phyloP scores from a whole-genome alignment of 2,329 filamentous ascomycete genomes.

The Elsinoe australis region DNA sequence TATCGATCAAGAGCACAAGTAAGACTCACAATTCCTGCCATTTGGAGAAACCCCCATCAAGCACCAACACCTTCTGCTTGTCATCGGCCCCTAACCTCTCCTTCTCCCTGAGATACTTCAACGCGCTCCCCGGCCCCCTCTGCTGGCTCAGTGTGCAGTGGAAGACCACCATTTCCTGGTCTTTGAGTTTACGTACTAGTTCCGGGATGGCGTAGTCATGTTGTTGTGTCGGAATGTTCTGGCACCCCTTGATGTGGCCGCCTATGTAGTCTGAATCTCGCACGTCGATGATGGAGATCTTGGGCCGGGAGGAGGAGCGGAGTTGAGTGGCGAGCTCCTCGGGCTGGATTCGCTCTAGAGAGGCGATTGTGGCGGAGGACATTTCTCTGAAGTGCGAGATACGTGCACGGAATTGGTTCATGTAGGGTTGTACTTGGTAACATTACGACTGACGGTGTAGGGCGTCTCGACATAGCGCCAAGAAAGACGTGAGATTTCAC shows the following conservation, averaged over 20 bases:
- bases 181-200: conserved; percentile 67
- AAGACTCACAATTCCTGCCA: conserved; percentile 71
- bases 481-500: conserved; percentile 4
- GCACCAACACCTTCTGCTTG: conserved; percentile 67
- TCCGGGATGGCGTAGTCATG: conserved; percentile 73
- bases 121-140: conserved; percentile 74
- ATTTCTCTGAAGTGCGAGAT: conserved; percentile 23
- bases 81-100: conserved; percentile 43
- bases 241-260: conserved; percentile 73
- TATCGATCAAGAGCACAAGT: neutral
- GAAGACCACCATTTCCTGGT: conserved; percentile 80
- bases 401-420: neutral
- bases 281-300: conserved; percentile 75
- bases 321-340: conserved; percentile 61
- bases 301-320: conserved; percentile 22
- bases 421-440: no score
- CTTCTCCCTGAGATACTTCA: conserved; percentile 68
- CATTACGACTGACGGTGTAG: no score
- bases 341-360: conserved; percentile 59
- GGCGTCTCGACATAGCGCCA: no score
- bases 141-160: conserved; percentile 92
- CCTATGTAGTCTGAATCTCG: conserved; percentile 85
- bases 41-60: conserved; percentile 74
- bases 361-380: conserved; percentile 54
- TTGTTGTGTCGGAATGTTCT: conserved; percentile 62